Base-by-base conservation (phyloP, 2,329 filamentous ascomycete genomes). In the Aspergillus novoparasiticus region DNA sequence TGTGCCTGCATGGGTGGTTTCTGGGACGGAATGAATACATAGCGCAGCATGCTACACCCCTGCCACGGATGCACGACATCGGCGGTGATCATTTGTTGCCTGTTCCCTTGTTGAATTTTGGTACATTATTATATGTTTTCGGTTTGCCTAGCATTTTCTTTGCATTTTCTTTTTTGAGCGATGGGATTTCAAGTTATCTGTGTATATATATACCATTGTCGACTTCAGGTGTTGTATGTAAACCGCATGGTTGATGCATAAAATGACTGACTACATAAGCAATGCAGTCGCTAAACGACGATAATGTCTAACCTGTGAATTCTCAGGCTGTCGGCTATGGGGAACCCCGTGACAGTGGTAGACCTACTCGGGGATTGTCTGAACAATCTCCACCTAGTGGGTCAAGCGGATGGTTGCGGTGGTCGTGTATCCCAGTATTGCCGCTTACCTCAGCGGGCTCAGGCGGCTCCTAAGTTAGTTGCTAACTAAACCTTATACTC, bases 401-500 rank as follows among this genome's bases (percentile, higher is more conserved):
- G 21, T 16, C 23, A 48, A 16, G 45, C 16, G 5, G n/a, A 28
- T 26, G 43, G n/a, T 46, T 46, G 43, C 39, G 19, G 39, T n/a
- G 0, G 0, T 41, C 1, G 0, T 19, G 39, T n/a, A 41, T 19
- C 4, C 19, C 1, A 46, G 43, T 23, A 23, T 23, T 23, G 23
- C 23, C 23, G 23, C 23, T 23, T 23, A 23, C 23, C 23, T 23
- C 23, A 23, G 23, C 23, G 23, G 23, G 23, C 23, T 23, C 23
- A 23, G 23, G 23, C 23, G 23, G 23, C 23, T 23, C 23, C 23
- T 23, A 23, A 23, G 23, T 23, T 23, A 23, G 23, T 23, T 23
- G 2, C 23, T 23, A 23, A 23, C 23, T 23, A 23, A 23, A 23
- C 23, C 23, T 23, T 23, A 23, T 23, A 23, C 2, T 2, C 23